phyloP scores from a whole-genome alignment of 129 eudicot genomes.

The Flaveria brownii region DNA sequence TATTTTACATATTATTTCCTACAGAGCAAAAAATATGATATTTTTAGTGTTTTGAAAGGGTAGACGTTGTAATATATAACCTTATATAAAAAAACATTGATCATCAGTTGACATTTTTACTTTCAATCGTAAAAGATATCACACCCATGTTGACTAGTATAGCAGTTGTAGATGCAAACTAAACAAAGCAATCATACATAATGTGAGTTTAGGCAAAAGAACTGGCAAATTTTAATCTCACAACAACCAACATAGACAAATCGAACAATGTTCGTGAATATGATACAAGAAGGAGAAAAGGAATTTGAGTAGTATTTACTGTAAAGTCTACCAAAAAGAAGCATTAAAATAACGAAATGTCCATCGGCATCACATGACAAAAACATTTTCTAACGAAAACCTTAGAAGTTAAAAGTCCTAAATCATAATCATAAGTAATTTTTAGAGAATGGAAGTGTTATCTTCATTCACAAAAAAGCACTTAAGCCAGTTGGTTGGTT shows the following conservation, averaged over 20 bases:
- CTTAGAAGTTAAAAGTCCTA: not conserved
- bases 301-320: not conserved
- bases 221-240: not conserved
- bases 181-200: not conserved
- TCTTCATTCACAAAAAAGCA: not conserved
- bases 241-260: not conserved
- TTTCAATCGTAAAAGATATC: not conserved
- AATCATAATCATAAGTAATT: not conserved
- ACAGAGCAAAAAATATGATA: not conserved
- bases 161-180: not conserved
- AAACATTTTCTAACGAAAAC: not conserved
- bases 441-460: not conserved
- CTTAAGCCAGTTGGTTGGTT: not conserved
- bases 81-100: not conserved
- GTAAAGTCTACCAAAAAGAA: not conserved
- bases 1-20: not conserved
- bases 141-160: constrained; percentile 1
- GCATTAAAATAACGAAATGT: not conserved
- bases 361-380: not conserved
- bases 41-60: not conserved
- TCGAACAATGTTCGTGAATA: not conserved
- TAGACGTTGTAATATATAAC: not conserved
- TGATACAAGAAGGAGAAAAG: not conserved
- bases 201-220: not conserved
- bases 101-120: not conserved